These are phyloP conservation scores for Nymphaea thermarum DNA, from an alignment of 164 flowering plant genomes.

Conservation along the genomic window DNA sequence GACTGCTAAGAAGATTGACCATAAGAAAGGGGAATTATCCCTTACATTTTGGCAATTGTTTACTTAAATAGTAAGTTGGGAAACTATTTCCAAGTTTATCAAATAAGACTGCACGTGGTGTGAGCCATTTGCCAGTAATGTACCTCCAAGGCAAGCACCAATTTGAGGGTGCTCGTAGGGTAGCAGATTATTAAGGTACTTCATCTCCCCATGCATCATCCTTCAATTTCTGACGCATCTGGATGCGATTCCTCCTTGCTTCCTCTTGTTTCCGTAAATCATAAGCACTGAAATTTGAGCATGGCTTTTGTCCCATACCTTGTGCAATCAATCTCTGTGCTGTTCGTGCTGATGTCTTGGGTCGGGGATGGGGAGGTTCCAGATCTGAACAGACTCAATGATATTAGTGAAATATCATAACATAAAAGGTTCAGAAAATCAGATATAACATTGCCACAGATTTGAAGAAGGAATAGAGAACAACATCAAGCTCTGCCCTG, in stretches of 20 bases:
- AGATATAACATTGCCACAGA: too few species aligned
- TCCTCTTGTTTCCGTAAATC: slow-evolving; percentile 76
- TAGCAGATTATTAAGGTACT: slow-evolving; percentile 8
- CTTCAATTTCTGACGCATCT: slow-evolving; percentile 44
- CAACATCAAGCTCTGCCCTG: too few species aligned
- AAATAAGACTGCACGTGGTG: too few species aligned
- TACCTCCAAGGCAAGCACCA: background rate
- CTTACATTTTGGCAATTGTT: too few species aligned
- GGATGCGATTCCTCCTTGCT: slow-evolving; percentile 61
- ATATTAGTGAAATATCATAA: too few species aligned
- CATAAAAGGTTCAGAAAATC: too few species aligned
- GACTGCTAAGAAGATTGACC: too few species aligned
- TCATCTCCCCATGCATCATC: slow-evolving; percentile 94
- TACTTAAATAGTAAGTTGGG: too few species aligned
- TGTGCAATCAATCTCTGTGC: slow-evolving; percentile 89
- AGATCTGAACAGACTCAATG: slow-evolving; percentile 32
- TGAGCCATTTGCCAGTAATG: too few species aligned
- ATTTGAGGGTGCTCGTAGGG: background rate
- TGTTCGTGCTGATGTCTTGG: slow-evolving; percentile 76
- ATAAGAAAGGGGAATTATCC: too few species aligned
- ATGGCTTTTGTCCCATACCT: slow-evolving; percentile 67
- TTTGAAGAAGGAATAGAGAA: too few species aligned
- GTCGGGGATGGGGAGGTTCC: slow-evolving; percentile 79
- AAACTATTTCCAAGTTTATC: too few species aligned
- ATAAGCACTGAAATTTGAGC: slow-evolving; percentile 40